Percentiles rank a stretch among this genome's conserved stretches.
Conservation (phyloP, 2,329 filamentous ascomycete genomes). For the Simplicillium sp. region DNA sequence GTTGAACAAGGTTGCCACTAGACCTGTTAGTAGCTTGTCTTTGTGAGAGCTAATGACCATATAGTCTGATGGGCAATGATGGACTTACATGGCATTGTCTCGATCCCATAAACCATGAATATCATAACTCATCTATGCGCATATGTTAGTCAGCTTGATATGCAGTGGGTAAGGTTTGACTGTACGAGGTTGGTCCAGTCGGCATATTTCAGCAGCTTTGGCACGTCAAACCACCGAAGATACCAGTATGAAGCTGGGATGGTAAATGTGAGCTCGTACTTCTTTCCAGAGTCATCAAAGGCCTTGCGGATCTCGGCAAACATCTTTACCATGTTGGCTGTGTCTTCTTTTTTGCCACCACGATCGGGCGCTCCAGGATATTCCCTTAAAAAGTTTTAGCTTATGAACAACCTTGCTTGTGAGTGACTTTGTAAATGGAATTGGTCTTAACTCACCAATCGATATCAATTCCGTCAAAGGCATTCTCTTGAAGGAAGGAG, state of each 20-base stretch:
- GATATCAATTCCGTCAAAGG: conserved; percentile 13
- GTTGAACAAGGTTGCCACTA: conserved; percentile 20
- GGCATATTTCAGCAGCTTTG: conserved; percentile 10
- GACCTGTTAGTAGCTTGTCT: no score
- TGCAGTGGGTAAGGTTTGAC: background rate
- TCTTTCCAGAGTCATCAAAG: conserved; percentile 3
- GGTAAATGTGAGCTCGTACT: conserved; percentile 14
- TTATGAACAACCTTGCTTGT: conserved; percentile 19
- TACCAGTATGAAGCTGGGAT: conserved; percentile 17
- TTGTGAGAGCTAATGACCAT: no score
- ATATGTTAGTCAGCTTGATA: background rate
- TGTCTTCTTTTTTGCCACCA: conserved; percentile 12
- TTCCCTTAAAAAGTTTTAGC: no score
- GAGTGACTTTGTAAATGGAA: conserved; percentile 8
- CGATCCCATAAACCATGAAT: conserved; percentile 31
- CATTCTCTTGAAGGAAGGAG: conserved; percentile 6
- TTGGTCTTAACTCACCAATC: no score
- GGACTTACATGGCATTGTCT: conserved; percentile 18
- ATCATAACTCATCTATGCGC: conserved; percentile 27
- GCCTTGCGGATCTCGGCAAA: conserved; percentile 11
- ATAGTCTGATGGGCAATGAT: no score
- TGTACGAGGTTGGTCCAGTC: conserved; percentile 33
- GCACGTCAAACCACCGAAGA: conserved; percentile 17
- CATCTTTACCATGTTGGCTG: conserved; percentile 12
- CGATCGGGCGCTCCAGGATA: conserved; percentile 12